A percentile compares a stretch with the other conserved stretches of the same genome.
Conservation (phyloP, 208 protist species). For the Leishmania arabica region DNA sequence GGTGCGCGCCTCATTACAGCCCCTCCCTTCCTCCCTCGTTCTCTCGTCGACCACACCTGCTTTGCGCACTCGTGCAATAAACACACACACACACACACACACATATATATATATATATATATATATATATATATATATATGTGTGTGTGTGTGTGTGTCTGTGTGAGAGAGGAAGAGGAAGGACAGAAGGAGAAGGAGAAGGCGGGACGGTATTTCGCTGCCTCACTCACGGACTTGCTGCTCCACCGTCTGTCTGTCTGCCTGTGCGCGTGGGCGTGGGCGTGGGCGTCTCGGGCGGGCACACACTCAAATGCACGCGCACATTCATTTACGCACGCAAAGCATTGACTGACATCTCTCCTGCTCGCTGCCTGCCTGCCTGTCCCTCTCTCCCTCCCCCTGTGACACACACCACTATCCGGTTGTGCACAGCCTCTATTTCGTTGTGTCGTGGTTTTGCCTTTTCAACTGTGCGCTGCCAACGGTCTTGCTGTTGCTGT, state of each 20-base stretch:
- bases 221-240: too few relatives aligned
- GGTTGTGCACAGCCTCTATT: neutral
- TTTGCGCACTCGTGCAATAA: neutral
- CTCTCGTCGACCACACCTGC: neutral
- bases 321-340: neutral
- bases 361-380: neutral
- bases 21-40: neutral
- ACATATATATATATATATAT: neutral
- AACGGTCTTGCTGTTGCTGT: too few relatives aligned
- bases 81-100: neutral
- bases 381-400: neutral
- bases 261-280: neutral
- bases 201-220: too few relatives aligned
- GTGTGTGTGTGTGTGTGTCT: too few relatives aligned
- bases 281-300: neutral
- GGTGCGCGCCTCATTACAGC: neutral
- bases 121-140: too few relatives aligned
- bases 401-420: neutral
- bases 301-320: neutral
- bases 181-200: too few relatives aligned
- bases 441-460: too few relatives aligned
- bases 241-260: too few relatives aligned
- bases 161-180: neutral
- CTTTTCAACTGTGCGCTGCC: too few relatives aligned
- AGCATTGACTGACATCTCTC: neutral